Base-by-base conservation (phyloP, 805 yeast species). In the Starmerella stigmatis region DNA sequence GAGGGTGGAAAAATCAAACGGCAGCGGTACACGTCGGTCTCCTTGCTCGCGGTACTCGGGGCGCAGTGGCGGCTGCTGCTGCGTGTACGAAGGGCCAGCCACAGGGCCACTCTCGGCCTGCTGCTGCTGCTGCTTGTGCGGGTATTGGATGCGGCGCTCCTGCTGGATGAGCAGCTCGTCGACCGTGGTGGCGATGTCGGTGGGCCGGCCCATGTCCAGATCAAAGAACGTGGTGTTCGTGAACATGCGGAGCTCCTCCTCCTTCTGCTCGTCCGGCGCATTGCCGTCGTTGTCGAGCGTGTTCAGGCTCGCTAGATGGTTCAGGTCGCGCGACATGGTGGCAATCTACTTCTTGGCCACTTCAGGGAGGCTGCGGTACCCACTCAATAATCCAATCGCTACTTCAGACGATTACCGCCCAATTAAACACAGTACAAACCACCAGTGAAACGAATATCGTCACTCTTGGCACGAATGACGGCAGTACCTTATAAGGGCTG, bases 221-320 rank as follows among this genome's bases (percentile, higher is more conserved):
- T 67, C 71, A 53, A 67, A 67, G 54, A 67, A 67, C 42, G 64
- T 64, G 29, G 71, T 68, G 53, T 66, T 66, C 40, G 70, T 50
- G 56, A 68, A 67, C 46, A 68, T 57, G 33, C 63, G 58, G 46
- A 67, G 62, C 47, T 67, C 71, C 38, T 64, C 71, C 41, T 63
- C 57, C 42, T 52, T 43, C 34, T 45, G 43, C 22, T 52, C 52
- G 21, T 43, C 47, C 10, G 29, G 44, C 19, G 43, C 28, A 19
- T 27, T 22, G 21, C 44, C 36, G 35, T 44, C 45, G 23, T 44
- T 34, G 38, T 49, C 54, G 17, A 51, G 48, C 33, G 54, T 30
- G 43, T 51, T 52, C 32, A 52, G 45, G 45, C 33, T 50, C 31
- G 54, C 47, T 2, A 52, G 27, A 21, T 47, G 54, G 38, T 52